Evolutionary conservation across 2,329 filamentous ascomycete genomes (phyloP), one percentile per base, ranked within the genome.

Genomic region (Diaporthe destruens): DNA sequence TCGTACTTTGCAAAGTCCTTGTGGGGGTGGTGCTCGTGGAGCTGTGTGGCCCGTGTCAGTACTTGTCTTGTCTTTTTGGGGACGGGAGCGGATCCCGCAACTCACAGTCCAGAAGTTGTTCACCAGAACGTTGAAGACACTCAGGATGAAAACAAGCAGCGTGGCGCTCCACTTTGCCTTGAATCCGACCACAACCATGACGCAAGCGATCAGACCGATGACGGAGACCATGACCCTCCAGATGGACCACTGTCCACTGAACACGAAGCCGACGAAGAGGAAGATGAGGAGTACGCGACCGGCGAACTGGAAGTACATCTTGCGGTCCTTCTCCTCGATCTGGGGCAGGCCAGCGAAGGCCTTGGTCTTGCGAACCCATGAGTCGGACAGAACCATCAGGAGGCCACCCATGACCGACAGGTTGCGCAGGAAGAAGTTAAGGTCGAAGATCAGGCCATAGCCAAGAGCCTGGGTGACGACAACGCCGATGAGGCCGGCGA

Each of bases 1-100:
- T 99, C 96, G 90, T 99, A 99, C 87, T 99, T 99, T 88, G 96
- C 96, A 82, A 99, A 99, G 85, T 99, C 96, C 90, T 98, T 98
- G 89, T 98, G 96, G 63, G 96, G 96, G 87, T 99, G 96, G 86
- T 97, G 94, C 77, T 96, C 93, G 87, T 98, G 96, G 77, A 99
- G 94, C 93, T 97, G 77, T 34, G 71, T 67, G 59, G 61, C 1
- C 18, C 68, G 14, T 74, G 77, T 82, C 75, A 82, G 79, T 57
- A 56, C 76, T 71, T 73, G 69, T 29, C 42, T 68, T 25, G 54
- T 61, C 71, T 5, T 55, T 5, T 11, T 3, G 44, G 5, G 42
- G 25, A 16, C 51, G 6, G n/a, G 3, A 42, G 12, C 11, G 69
- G 39, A 11, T n/a, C 18, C 11, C 1, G 36, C 42, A 75, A 87